Conservation (phyloP, 2,329 filamentous ascomycete genomes). For the Ascochyta viciae-villosae region DNA sequence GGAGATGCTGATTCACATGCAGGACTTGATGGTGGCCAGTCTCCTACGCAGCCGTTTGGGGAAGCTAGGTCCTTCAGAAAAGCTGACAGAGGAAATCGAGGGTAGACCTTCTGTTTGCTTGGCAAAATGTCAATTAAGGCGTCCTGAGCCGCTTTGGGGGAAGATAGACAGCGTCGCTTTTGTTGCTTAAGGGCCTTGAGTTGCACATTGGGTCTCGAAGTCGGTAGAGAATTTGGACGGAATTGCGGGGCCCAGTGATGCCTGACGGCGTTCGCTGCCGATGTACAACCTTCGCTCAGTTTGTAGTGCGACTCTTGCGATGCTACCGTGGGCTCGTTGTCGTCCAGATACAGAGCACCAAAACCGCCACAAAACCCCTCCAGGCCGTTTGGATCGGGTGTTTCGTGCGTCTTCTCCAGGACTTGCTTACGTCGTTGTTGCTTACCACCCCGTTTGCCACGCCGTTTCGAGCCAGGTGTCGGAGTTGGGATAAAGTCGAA, state of each 20-base stretch:
- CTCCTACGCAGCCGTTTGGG: not conserved
- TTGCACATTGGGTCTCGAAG: not conserved
- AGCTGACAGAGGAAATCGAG: slow-evolving; percentile 24
- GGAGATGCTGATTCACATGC: not conserved
- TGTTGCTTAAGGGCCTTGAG: slow-evolving; percentile 2
- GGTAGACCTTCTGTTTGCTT: not conserved
- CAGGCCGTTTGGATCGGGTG: slow-evolving; percentile 1
- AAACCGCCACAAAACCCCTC: slow-evolving; percentile 18
- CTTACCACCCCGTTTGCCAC: slow-evolving; percentile 31
- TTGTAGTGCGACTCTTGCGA: not conserved
- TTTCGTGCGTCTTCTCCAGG: slow-evolving; percentile 3
- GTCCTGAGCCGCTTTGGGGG: not conserved
- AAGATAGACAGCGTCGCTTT: not conserved
- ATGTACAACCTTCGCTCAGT: not conserved
- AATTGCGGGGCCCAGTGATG: slow-evolving; percentile 37
- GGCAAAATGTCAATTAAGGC: not conserved
- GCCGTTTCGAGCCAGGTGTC: slow-evolving; percentile 13
- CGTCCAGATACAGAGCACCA: slow-evolving; percentile 17
- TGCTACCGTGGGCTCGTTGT: slow-evolving; percentile 2
- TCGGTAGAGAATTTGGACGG: slow-evolving; percentile 20
- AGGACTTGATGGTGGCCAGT: not conserved
- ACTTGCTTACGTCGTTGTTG: slow-evolving; percentile 19
- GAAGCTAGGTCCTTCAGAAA: slow-evolving; percentile 20
- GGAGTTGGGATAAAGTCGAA: slow-evolving; percentile 28
- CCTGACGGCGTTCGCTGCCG: slow-evolving; percentile 17